Evolutionary conservation across 2,329 filamentous ascomycete species (phyloP).

Genomic region (Xylaria sp.): DNA sequence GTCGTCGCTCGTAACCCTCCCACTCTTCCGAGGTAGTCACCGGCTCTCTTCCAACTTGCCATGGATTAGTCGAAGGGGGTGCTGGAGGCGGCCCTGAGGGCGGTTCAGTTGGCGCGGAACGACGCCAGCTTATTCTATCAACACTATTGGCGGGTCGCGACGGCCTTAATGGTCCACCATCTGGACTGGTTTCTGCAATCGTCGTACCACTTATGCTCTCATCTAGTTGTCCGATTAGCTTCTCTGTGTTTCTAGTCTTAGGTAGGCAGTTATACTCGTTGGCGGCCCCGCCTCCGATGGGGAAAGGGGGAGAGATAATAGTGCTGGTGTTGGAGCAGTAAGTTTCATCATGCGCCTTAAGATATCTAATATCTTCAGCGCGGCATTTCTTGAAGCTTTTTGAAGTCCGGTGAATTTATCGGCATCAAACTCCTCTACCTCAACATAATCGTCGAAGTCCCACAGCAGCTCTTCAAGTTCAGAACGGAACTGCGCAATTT

Average conservation of each 20-base stretch:
- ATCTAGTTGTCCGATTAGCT: constrained; percentile 46
- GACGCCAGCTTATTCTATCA: constrained; percentile 44
- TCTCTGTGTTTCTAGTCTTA: constrained; percentile 39
- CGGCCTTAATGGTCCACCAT: constrained; percentile 37
- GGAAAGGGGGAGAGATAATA: constrained; percentile 29
- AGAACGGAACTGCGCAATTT: constrained; percentile 60
- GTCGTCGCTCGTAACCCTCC: constrained; percentile 42
- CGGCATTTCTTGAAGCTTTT: constrained; percentile 60
- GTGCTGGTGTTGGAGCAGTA: constrained; percentile 46
- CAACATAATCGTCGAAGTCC: constrained; percentile 67
- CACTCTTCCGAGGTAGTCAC: constrained; percentile 37
- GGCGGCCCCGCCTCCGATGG: constrained; percentile 34
- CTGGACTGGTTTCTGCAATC: constrained; percentile 43
- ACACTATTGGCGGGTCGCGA: constrained; percentile 37
- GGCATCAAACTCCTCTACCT: constrained; percentile 62
- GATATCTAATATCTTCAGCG: constrained; percentile 62
- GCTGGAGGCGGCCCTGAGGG: constrained; percentile 48
- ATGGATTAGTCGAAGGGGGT: constrained; percentile 58
- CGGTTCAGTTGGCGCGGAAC: constrained; percentile 42
- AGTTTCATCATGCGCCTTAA: constrained; percentile 69
- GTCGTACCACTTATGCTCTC: constrained; percentile 43
- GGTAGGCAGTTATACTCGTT: constrained; percentile 44
- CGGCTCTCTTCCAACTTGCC: constrained; percentile 53
- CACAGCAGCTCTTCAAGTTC: constrained; percentile 64
- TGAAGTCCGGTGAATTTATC: constrained; percentile 62